Base-by-base conservation (phyloP, 306 rosid species). In the Aeschynomene evenia region DNA sequence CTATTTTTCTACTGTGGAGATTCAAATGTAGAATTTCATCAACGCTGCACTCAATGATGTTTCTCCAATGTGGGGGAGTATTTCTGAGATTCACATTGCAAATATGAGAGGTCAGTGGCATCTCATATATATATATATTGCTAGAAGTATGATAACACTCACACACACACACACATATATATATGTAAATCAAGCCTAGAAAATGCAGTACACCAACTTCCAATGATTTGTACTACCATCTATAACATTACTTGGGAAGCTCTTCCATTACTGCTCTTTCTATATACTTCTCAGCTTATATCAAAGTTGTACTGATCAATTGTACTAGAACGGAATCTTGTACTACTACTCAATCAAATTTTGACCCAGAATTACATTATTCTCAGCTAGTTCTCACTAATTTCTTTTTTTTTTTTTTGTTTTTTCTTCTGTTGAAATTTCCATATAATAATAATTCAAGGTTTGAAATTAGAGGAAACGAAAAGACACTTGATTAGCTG, bases 11-110 rank as follows among this genome's bases (percentile, higher is more conserved):
- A 7, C 8, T 0, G 0, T 10, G 6, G 28, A 39, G 0, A 1
- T 20, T 15, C 0, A 18, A 57, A 42, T 14, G 9, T n/a, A 19
- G 21, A 4, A 70, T 7, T 48, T 85, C 79, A 87, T 92, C 96
- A 92, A 89, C 95, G 91, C 96, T 87, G 98, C 96, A 92, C 98
- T 89, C 96, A 87, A 89, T 83, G 85, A 86, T 78, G 92, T 83
- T 84, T 89, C 87, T 85, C 23, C 70, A 42, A 81, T 71, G 78
- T 75, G 88, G 79, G 79, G 71, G 48, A 43, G 45, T 75, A 60
- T 18, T 7, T 1, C 5, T 42, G 62, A 70, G 33, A 50, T 71
- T 63, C 63, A 55, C 4, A 21, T 39, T 51, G 26, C 23, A 34
- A 15, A 20, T 13, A 10, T 43, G 12, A 26, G 12, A 26, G 46